These are phyloP conservation scores for Candida dubliniensis DNA, from an alignment of 1,139 yeast genomes.

Conservation along the genomic window DNA sequence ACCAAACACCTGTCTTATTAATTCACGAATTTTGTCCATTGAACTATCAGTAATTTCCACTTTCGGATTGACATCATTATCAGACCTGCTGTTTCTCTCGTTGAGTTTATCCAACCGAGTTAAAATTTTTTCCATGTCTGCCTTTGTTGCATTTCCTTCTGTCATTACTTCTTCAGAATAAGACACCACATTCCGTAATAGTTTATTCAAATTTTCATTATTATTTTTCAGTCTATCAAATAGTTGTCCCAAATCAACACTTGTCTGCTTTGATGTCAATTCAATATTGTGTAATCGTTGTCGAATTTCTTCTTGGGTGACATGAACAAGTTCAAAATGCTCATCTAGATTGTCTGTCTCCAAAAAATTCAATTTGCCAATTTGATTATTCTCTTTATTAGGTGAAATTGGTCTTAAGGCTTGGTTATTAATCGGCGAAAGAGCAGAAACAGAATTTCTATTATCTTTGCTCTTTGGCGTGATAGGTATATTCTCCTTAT, in stretches of 20 bases:
- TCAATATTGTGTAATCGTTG: constrained; percentile 34
- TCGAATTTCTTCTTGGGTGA: constrained; percentile 28
- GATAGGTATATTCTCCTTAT: constrained; percentile 12
- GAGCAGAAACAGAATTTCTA: background rate
- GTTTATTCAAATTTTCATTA: constrained; percentile 37
- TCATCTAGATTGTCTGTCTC: constrained; percentile 34
- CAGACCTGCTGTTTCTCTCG: background rate
- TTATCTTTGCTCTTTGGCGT: constrained; percentile 8
- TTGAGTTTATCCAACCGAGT: constrained; percentile 17
- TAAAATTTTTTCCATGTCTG: constrained; percentile 28
- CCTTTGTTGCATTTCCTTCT: constrained; percentile 39
- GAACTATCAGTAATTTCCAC: background rate
- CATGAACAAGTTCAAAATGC: constrained; percentile 30
- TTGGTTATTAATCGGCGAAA: constrained; percentile 11
- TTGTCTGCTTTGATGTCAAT: constrained; percentile 35
- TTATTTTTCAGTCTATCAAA: constrained; percentile 44
- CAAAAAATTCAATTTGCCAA: constrained; percentile 28
- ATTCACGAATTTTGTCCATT: background rate
- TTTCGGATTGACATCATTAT: background rate
- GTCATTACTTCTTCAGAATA: constrained; percentile 38
- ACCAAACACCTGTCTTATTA: background rate
- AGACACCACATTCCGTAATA: constrained; percentile 33
- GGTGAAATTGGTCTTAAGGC: constrained; percentile 31
- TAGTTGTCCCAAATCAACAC: constrained; percentile 38
- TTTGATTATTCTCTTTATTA: constrained; percentile 17